Conservation (phyloP, 208 protist species). For the Lotmaria passim region DNA sequence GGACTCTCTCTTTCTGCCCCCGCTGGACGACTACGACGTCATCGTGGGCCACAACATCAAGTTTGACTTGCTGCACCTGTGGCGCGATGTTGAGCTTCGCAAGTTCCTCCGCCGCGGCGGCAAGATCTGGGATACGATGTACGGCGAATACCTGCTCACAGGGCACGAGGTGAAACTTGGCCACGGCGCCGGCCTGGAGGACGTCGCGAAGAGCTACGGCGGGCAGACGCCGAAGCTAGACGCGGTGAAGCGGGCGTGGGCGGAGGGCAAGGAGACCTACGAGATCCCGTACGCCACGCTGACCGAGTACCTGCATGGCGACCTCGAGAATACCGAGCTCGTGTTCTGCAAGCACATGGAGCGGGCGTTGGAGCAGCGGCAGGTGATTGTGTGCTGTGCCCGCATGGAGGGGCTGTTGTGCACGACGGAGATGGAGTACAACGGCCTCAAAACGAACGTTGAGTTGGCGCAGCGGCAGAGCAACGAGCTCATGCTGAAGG, state of each 20-base stretch:
- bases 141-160: slow-evolving; percentile 91
- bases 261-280: slow-evolving; percentile 89
- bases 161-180: slow-evolving; percentile 89
- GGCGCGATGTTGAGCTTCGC: slow-evolving; percentile 83
- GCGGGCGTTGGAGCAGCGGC: slow-evolving; percentile 73
- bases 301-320: slow-evolving; percentile 88
- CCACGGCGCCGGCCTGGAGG: slow-evolving; percentile 83
- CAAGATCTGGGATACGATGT: slow-evolving; percentile 95
- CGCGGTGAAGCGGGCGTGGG: slow-evolving; percentile 91
- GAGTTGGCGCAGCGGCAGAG: slow-evolving; percentile 81
- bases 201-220: slow-evolving; percentile 91
- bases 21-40: slow-evolving; percentile 90
- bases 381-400: slow-evolving; percentile 80
- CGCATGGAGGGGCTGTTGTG: slow-evolving; percentile 92
- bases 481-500: slow-evolving; percentile 78
- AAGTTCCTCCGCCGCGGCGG: slow-evolving; percentile 86
- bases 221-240: slow-evolving; percentile 89
- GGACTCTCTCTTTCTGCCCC: slow-evolving; percentile 86
- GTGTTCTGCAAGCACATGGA: slow-evolving; percentile 93
- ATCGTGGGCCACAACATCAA: slow-evolving; percentile 95
- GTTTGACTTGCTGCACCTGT: slow-evolving; percentile 92
- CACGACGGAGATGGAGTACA: slow-evolving; percentile 95
- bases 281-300: slow-evolving; percentile 87
- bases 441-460: slow-evolving; percentile 91
- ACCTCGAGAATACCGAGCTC: slow-evolving; percentile 92